Evolutionary conservation across 805 yeast genomes (phyloP), one percentile per base, ranked within the genome.

Genomic region (Zygotorulaspora florentina): DNA sequence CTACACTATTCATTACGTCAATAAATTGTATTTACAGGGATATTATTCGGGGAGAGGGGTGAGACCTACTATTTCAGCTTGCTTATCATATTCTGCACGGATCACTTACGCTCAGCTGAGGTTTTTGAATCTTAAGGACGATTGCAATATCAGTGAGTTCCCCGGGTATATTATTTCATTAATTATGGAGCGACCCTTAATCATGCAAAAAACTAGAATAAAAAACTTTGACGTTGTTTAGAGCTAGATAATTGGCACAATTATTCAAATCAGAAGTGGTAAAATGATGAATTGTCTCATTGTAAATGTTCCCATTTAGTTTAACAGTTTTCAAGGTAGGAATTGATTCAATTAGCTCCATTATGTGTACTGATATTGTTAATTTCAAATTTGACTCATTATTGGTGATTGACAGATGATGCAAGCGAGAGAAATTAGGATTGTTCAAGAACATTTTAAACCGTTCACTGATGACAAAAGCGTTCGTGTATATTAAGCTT

Each of bases 401-500:
- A 42, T 66, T 66, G 3, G 62, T 58, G 10, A 65, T 62, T 25
- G 65, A 58, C 25, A 61, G 43, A 40, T 53, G 55, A 25, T 54
- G 50, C 35, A 61, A 42, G 11, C 51, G 56, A 25, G 61, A 60
- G 13, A 61, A 53, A 23, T 55, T 43, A 23, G 69, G 68, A 15
- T 57, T 55, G 33, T 43, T 51, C 16, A 56, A 48, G 28, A 67
- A 67, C 42, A 57, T 56, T 42, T 58, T 57, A 44, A 67, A 67
- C 27, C 71, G 48, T 41, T 68, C 71, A 38, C 71, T 67, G 8
- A 67, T 51, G 17, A 67, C 58, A 51, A 67, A 67, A 36, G 65
- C 61, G 36, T 60, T 62, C 10, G 61, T 51, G 42, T 67, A 68
- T 0, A 46, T 50, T 17, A 68, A 49, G 10, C 49, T 51, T 18